Base-by-base conservation (phyloP, 2,329 filamentous ascomycete genomes). In the Trichophyton simii region DNA sequence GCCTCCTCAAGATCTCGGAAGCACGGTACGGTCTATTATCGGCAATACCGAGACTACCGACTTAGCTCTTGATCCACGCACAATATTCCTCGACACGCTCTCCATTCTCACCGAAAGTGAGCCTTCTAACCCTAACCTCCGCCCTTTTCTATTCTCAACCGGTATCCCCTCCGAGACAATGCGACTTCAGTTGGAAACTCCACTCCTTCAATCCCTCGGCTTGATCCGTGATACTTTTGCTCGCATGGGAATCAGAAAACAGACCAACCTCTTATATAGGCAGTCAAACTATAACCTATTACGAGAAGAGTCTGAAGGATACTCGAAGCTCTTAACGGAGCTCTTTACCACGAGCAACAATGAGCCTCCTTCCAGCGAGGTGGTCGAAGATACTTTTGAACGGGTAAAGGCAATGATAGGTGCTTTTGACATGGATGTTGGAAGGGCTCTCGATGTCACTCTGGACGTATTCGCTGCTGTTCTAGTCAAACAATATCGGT, bases 251-350 rank as follows among this genome's bases (percentile, higher is more conserved):
- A 91, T 96, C 66, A 86, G 92, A 61, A 91, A 95, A 70, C 88
- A 91, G 57, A 99, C 94, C 6, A 95, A 96, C 68, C 80, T 94
- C 3, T 82, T 99, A 0, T 99, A 99, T 73, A 87, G 91, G 63
- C 94, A 97, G 74, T 90, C 92, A 13, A 97, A 96, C 73, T 97
- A 96, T 78, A 99, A 99, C 69, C 78, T 99, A 6, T 79, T 99
- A 20, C 86, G 94, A 52, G 94, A 99, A 76, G 94, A 99, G 74
- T 90, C 90, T 0, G 94, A 99, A 75, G 94, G 95, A 46, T 99
- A 96, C 71, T 91, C 94, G 0, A 99, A 99, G 73, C 83, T 99
- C 55, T 85, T 96, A 63, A 96, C 92, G 0, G 94, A 99, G 72
- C 85, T 97, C 36, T 99, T 96, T 74, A 92, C 90, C 6, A 95